A percentile compares a stretch with the other conserved stretches of the same genome.
phyloP scores from a whole-genome alignment of 306 rosid genomes.

The Benincasa hispida region DNA sequence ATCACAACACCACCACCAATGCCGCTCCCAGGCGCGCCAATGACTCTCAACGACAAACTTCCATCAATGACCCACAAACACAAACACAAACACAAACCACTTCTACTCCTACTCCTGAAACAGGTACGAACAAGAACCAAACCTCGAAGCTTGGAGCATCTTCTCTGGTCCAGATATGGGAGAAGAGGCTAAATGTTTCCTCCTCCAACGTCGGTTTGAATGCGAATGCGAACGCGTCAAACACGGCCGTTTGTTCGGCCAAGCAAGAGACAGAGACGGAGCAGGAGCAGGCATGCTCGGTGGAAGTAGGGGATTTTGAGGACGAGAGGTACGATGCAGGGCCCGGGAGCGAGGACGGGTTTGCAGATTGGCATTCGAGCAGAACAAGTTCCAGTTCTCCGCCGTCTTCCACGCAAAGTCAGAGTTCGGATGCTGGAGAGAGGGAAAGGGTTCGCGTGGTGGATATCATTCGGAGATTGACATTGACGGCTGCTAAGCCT shows the following conservation, averaged over 20 bases:
- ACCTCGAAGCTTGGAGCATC: constrained; percentile 47
- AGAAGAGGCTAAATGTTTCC: constrained; percentile 48
- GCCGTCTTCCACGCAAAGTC: constrained; percentile 16
- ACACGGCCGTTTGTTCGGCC: neutral
- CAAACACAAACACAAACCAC: neutral
- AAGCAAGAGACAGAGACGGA: neutral
- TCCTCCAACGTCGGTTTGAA: neutral
- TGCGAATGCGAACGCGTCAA: neutral
- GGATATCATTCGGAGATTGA: constrained; percentile 53
- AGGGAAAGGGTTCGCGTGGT: constrained; percentile 47
- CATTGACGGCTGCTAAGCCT: constrained; percentile 23
- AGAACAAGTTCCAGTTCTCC: constrained; percentile 17
- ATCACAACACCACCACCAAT: neutral
- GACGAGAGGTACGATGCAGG: constrained; percentile 23
- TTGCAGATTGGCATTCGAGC: constrained; percentile 35
- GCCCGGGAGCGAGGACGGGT: constrained; percentile 13
- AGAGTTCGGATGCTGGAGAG: constrained; percentile 17
- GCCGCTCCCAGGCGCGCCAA: neutral
- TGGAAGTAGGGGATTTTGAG: constrained; percentile 18
- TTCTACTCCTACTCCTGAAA: neutral
- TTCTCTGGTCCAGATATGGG: constrained; percentile 88
- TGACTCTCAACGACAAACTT: neutral
- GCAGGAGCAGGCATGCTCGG: constrained; percentile 9
- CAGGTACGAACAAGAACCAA: neutral
- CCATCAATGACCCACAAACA: neutral